Conservation (phyloP, 2,329 filamentous ascomycete genomes). For the Canariomyces notabilis region DNA sequence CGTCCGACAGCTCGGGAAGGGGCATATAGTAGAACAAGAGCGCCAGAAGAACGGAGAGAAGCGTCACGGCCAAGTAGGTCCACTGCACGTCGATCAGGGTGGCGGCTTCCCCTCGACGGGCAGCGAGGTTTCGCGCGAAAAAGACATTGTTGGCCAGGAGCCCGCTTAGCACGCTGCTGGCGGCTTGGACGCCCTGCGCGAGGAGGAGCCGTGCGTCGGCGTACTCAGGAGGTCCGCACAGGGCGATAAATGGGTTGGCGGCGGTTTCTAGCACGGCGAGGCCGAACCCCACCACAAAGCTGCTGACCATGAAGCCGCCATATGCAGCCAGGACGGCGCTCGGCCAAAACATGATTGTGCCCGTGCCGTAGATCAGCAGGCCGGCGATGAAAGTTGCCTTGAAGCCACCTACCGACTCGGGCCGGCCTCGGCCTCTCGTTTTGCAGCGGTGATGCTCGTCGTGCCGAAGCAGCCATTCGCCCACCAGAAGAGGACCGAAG, state of each 20-base stretch:
- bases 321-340: conserved; percentile 70
- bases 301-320: conserved; percentile 69
- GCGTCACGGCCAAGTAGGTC: conserved; percentile 77
- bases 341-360: conserved; percentile 84
- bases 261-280: conserved; percentile 73
- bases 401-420: conserved; percentile 58
- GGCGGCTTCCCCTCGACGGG: conserved; percentile 30
- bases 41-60: conserved; percentile 66
- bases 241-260: conserved; percentile 67
- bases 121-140: conserved; percentile 46
- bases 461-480: conserved; percentile 63
- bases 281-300: conserved; percentile 71
- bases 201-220: conserved; percentile 70
- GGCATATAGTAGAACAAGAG: conserved; percentile 66
- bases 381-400: conserved; percentile 76
- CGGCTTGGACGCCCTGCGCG: conserved; percentile 71
- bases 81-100: conserved; percentile 73
- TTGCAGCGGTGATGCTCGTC: conserved; percentile 54
- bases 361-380: conserved; percentile 66
- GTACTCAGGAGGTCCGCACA: conserved; percentile 69
- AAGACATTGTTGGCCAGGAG: conserved; percentile 70
- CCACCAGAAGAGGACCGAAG: conserved; percentile 63
- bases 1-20: conserved; percentile 55
- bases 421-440: conserved; percentile 28
- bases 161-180: conserved; percentile 67